Evolutionary conservation across 2,329 filamentous ascomycete species (phyloP).

Genomic region (Aurifilum marmelostoma): DNA sequence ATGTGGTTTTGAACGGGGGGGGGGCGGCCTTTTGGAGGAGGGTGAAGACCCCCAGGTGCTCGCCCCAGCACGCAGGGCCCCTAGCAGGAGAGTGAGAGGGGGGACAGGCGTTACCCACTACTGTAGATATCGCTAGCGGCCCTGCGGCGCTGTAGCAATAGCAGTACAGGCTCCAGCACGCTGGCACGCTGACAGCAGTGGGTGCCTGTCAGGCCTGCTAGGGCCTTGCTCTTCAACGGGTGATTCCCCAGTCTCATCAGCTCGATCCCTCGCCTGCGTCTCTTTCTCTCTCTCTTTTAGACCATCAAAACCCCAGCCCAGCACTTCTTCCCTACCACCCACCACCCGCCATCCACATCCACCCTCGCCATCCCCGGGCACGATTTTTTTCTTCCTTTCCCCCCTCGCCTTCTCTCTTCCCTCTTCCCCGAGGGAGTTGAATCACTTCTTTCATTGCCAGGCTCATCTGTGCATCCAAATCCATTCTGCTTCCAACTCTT

Average conservation of each 20-base stretch:
- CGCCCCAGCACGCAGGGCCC: background rate
- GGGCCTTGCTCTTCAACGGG: conserved; percentile 5
- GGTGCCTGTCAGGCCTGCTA: background rate
- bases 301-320: background rate
- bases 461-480: conserved; percentile 4
- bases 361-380: conserved; percentile 16
- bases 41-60: too few species aligned
- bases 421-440: conserved; percentile 1
- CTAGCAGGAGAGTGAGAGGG: background rate
- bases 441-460: conserved; percentile 10
- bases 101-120: background rate
- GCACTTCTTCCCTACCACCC: conserved; percentile 10
- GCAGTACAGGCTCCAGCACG: conserved; percentile 8
- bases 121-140: conserved; percentile 9
- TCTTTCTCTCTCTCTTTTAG: background rate
- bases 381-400: conserved; percentile 5
- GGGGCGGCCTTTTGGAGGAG: background rate
- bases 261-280: conserved; percentile 8
- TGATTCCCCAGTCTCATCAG: conserved; percentile 9
- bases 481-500: background rate
- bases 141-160: background rate
- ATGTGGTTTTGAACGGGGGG: background rate
- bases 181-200: background rate
- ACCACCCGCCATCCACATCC: conserved; percentile 14
- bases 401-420: background rate